A percentile compares a stretch with the other conserved stretches of the same genome.
These are phyloP conservation scores for Cladochytrium tenue DNA, from an alignment of 371 early-diverging fungal species.

Conservation along the genomic window DNA sequence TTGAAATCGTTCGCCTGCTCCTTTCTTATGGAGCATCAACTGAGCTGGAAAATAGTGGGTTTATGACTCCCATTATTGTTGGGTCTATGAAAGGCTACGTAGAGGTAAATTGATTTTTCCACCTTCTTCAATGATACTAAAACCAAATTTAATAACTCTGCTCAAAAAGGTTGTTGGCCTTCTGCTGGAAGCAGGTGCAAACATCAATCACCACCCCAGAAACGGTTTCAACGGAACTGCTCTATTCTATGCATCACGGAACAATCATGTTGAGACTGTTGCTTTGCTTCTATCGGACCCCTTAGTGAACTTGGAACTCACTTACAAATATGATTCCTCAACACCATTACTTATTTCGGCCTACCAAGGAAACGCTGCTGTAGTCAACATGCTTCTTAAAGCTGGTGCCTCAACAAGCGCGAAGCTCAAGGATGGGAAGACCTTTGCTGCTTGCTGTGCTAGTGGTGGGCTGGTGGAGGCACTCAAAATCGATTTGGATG, in stretches of 20 bases:
- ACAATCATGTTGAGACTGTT: neutral
- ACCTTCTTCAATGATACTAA: too few relatives aligned
- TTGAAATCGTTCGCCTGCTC: slow-evolving; percentile 5
- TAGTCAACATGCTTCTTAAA: neutral
- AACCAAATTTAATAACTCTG: neutral
- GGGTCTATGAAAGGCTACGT: neutral
- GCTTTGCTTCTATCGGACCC: neutral
- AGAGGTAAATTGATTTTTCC: neutral
- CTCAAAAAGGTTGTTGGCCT: neutral
- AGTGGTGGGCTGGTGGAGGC: neutral
- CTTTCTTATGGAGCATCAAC: slow-evolving; percentile 6
- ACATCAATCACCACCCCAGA: neutral
- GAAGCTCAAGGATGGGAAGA: neutral
- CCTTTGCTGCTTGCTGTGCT: neutral
- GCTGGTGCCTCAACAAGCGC: neutral
- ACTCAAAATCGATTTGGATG: neutral
- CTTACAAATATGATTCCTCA: neutral
- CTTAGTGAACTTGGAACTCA: neutral
- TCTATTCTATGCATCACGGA: neutral
- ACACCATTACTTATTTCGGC: neutral
- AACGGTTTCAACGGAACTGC: neutral
- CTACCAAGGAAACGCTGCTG: neutral
- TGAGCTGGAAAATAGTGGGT: neutral
- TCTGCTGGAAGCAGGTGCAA: neutral
- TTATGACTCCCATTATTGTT: neutral